Base-by-base conservation (phyloP, 2,329 filamentous ascomycete species). In the Clarireedia monteithiana region DNA sequence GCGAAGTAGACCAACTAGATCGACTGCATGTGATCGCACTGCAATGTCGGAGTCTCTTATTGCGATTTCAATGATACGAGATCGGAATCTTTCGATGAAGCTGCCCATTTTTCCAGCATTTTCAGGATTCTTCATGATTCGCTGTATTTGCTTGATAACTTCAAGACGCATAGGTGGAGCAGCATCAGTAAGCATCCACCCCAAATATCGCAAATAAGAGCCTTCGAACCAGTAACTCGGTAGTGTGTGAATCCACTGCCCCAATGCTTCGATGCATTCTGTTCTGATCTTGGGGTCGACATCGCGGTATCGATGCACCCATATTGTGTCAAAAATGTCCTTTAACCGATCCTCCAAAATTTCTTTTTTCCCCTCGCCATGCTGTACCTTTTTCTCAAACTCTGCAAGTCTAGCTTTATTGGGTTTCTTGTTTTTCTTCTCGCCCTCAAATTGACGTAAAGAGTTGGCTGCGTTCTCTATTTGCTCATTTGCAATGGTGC, bases 231-330 rank as follows among this genome's bases (percentile, higher is more conserved):
- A 99, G 47, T 89, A 81, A 48, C 90, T 89, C 2, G 91, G 89
- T 51, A 96, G 83, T 10, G 82, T 82, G 68, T 85, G 81, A 63
- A 97, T 95, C 94, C 94, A 99, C 42, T 84, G 81, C 27, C 91
- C 91, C 7, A 99, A 77, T 14, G 90, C 89, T 60, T 88, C 84
- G 24, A 95, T 85, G 67, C 92, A 96, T 66, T 96, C 92, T 0
- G 86, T 84, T 53, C 94, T 83, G 62, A 99, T 95, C 64, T 83
- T 88, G 6, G 89, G 83, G 66, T 99, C 94, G 30, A 96, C 83
- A 68, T 99, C 94, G 59, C 94, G 88, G 71, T 97, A 99, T 48
- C 94, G 85, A 71, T 99, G 92, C 30, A 96, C 87, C 68, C 96
- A 99, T 48, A 97, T 85, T 2, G 89, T 88, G 63, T 96, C 88